Conservation (phyloP, 495 filamentous ascomycete genomes). For the Aspergillus affinis region DNA sequence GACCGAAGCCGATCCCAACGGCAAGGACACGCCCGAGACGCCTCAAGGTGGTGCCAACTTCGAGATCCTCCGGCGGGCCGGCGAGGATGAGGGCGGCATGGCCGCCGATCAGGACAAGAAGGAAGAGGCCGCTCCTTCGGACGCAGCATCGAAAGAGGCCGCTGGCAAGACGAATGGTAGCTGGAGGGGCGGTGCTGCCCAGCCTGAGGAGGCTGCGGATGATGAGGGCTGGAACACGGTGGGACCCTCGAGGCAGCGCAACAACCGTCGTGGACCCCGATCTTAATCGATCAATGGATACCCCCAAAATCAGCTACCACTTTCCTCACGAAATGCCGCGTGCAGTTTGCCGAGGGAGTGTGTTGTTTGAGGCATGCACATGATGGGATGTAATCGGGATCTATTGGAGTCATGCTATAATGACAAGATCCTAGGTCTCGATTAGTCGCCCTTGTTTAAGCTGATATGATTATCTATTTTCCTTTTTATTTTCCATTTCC, state of each 20-base stretch:
- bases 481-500: conserved; percentile 13
- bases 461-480: conserved; percentile 18
- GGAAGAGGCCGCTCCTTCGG: conserved; percentile 28
- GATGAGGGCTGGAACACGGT: conserved; percentile 82
- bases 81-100: conserved; percentile 43
- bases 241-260: conserved; percentile 51
- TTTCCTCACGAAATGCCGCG: conserved; percentile 21
- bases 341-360: conserved; percentile 5
- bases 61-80: conserved; percentile 54
- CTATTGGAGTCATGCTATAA: conserved; percentile 6
- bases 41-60: conserved; percentile 49
- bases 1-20: conserved; percentile 50
- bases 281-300: conserved; percentile 50
- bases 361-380: conserved; percentile 14
- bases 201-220: conserved; percentile 44
- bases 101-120: conserved; percentile 37
- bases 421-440: neutral
- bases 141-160: conserved; percentile 39
- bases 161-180: conserved; percentile 40
- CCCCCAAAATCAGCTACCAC: conserved; percentile 32
- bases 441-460: conserved; percentile 1
- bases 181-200: conserved; percentile 32
- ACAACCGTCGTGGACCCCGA: conserved; percentile 51
- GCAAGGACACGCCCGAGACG: conserved; percentile 43
- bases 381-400: conserved; percentile 15